Evolutionary conservation across 2,329 filamentous ascomycete species (phyloP).

Genomic region (Sporothrix brunneoviolacea): DNA sequence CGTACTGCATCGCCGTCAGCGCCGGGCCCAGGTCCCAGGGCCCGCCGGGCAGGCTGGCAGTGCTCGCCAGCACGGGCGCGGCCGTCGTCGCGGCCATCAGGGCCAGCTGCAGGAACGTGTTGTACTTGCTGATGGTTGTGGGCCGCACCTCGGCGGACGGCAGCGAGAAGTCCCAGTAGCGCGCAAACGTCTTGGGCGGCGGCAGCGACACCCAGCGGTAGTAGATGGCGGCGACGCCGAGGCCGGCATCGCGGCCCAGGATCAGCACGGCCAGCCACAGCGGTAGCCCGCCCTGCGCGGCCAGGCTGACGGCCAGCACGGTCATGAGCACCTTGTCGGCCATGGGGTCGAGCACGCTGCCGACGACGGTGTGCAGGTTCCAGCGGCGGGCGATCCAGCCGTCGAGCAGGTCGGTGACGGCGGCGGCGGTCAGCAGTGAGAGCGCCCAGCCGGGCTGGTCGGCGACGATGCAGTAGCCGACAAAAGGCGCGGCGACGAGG

Average conservation of each 20-base stretch:
- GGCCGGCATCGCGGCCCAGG: conserved; percentile 75
- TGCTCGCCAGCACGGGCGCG: conserved; percentile 56
- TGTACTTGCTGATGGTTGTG: conserved; percentile 81
- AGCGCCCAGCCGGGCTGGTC: conserved; percentile 74
- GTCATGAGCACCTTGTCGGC: conserved; percentile 97
- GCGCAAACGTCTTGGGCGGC: conserved; percentile 79
- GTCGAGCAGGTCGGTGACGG: conserved; percentile 84
- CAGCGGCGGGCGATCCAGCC: conserved; percentile 87
- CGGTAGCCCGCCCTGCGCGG: conserved; percentile 74
- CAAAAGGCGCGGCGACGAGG: conserved; percentile 70
- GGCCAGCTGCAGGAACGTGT: conserved; percentile 84
- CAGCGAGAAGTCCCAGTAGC: conserved; percentile 97
- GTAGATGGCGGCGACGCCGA: conserved; percentile 83
- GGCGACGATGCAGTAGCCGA: conserved; percentile 84
- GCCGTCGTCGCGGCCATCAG: conserved; percentile 81
- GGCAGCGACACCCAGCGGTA: conserved; percentile 94
- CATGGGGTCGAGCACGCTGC: conserved; percentile 92
- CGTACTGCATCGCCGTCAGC: conserved; percentile 57
- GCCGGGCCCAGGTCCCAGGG: conserved; percentile 47
- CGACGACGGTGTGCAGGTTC: conserved; percentile 87
- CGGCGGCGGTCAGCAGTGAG: conserved; percentile 84
- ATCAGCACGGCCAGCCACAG: conserved; percentile 88
- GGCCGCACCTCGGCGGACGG: conserved; percentile 80
- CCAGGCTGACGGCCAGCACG: conserved; percentile 76
- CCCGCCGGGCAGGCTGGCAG: background rate